Base-by-base conservation (phyloP, 2,329 filamentous ascomycete species). In the Tolypocladium nubicola region DNA sequence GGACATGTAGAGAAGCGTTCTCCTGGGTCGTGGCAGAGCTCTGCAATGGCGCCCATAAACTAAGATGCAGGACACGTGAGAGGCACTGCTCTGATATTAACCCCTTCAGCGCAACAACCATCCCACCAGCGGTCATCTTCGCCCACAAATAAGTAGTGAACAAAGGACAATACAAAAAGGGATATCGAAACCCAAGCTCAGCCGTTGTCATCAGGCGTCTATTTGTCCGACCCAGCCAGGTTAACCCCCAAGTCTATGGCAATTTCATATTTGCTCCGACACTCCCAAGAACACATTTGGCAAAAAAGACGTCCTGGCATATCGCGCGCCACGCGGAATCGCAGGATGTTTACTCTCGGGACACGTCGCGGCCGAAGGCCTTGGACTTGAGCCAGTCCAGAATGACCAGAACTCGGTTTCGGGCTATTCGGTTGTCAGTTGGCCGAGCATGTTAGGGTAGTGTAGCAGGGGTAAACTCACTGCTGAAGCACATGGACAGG, bases 401-500 rank as follows among this genome's bases (percentile, higher is more conserved):
- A 63, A 90, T 78, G 66, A 99, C 94, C 55, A 99, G 83, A 66
- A 97, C 84, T 71, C 94, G 87, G 79, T 99, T 99, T 67, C 94
- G 90, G 61, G 90, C 90, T 95, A 62, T 52, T 55, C 41, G 49
- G 56, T 33, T 37, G 59, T 58, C 45, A 60, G 57, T 63, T 62
- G 66, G 55, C 41, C 21, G 14, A 49, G 26, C 45, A 30, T 11
- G 7, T 33, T 16, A n/a, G 26, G 14, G 4, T 10, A 33, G 37
- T 7, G n/a, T 10, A 19, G 0, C 38, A 26, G 45, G 21, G 43
- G 49, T 13, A 33, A 9, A 88, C 90, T 86, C 83, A 94, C 90
- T 92, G 85, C 92, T 97, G 75, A 99, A 99, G 84, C 93, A 97
- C 94, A 99, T 99, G 81, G 90, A 97, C 73, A 99, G 79, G 75